phyloP scores from a whole-genome alignment of 2,329 filamentous ascomycete genomes.

The Paecilomyces sp. region DNA sequence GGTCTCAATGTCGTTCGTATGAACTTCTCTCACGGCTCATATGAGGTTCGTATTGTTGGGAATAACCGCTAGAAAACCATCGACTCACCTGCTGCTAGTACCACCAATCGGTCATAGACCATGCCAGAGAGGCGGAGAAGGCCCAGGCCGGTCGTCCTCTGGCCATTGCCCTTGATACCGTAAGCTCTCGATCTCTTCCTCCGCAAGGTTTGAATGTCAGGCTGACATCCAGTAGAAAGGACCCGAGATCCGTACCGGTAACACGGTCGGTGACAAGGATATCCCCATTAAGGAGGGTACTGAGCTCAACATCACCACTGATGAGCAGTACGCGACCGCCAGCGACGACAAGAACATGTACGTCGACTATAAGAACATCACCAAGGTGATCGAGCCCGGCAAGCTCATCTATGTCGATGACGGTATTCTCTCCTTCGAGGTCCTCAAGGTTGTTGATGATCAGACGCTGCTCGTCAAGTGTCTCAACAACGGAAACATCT shows the following conservation, averaged over 20 bases:
- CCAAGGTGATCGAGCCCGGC: slow-evolving; percentile 87
- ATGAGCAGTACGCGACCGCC: slow-evolving; percentile 78
- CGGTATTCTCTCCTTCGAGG: slow-evolving; percentile 93
- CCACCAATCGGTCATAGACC: slow-evolving; percentile 96
- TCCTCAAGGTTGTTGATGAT: slow-evolving; percentile 78
- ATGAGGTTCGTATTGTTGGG: slow-evolving; percentile 50
- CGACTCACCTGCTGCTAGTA: slow-evolving; percentile 49
- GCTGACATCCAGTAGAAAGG: slow-evolving; percentile 50
- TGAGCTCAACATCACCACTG: slow-evolving; percentile 92
- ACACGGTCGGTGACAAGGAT: slow-evolving; percentile 63
- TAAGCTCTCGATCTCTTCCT: slow-evolving; percentile 42
- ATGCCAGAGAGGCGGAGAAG: slow-evolving; percentile 80
- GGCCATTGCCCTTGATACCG: slow-evolving; percentile 83
- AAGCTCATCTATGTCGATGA: slow-evolving; percentile 98
- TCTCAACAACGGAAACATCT: slow-evolving; percentile 98
- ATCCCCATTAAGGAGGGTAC: slow-evolving; percentile 75
- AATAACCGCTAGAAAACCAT: neutral
- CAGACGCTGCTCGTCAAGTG: slow-evolving; percentile 81
- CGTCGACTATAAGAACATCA: slow-evolving; percentile 99
- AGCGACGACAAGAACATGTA: slow-evolving; percentile 93
- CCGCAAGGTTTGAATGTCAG: neutral
- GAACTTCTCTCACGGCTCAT: slow-evolving; percentile 96
- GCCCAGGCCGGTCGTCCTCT: slow-evolving; percentile 73
- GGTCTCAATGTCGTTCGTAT: slow-evolving; percentile 98
- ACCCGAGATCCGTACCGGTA: slow-evolving; percentile 80